A percentile compares a stretch with the other conserved stretches of the same genome.
phyloP scores from a whole-genome alignment of 805 yeast species.

The Zygoascus tannicola region DNA sequence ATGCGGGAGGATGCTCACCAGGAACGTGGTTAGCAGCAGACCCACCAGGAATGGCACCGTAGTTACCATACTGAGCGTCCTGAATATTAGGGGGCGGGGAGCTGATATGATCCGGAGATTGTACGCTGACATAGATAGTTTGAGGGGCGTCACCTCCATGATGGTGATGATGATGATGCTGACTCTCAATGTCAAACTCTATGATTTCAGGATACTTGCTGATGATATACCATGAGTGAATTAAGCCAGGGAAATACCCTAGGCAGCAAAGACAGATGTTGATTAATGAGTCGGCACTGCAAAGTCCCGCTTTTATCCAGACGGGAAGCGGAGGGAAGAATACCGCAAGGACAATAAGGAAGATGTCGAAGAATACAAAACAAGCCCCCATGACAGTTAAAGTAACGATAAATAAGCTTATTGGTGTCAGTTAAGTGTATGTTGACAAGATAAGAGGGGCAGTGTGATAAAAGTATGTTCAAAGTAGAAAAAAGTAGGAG shows the following conservation, averaged over 20 bases:
- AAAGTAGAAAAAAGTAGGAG: too few relatives aligned
- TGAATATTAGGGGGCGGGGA: not conserved
- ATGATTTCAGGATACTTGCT: slow-evolving; percentile 50
- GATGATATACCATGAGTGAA: slow-evolving; percentile 73
- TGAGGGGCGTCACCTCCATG: slow-evolving; percentile 4
- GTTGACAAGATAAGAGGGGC: too few relatives aligned
- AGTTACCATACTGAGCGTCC: slow-evolving; percentile 1
- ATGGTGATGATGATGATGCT: slow-evolving; percentile 5
- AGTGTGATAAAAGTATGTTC: too few relatives aligned
- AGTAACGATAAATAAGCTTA: too few relatives aligned
- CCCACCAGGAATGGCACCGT: slow-evolving; percentile 4
- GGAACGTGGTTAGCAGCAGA: not conserved
- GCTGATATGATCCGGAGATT: not conserved
- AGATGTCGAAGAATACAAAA: slow-evolving; percentile 43
- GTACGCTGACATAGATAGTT: slow-evolving; percentile 8
- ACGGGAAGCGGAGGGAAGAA: slow-evolving; percentile 77
- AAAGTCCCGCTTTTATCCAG: slow-evolving; percentile 58
- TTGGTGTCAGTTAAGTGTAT: too few relatives aligned
- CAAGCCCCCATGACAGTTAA: slow-evolving; percentile 8
- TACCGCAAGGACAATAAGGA: slow-evolving; percentile 59
- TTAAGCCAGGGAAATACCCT: slow-evolving; percentile 68
- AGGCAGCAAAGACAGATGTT: slow-evolving; percentile 61
- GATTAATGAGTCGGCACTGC: slow-evolving; percentile 58
- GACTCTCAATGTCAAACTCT: slow-evolving; percentile 20
- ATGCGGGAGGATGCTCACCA: slow-evolving; percentile 2